phyloP scores from a whole-genome alignment of 768 basidiomycete genomes.

The Udeniomyces megalosporus region DNA sequence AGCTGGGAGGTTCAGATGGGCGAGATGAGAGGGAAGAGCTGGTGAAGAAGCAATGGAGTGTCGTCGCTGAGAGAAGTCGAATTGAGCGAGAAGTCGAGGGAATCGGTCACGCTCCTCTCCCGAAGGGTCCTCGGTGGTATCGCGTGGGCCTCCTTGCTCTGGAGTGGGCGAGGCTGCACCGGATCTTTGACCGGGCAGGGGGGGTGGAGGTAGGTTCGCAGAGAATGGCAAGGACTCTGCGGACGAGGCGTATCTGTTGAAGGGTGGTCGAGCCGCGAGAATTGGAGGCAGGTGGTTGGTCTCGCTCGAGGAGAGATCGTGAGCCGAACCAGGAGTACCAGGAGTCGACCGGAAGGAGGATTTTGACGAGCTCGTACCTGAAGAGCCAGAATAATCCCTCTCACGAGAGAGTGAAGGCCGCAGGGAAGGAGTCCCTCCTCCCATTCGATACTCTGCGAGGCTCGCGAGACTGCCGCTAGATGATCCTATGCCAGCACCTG shows the following conservation, averaged over 20 bases:
- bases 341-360: no score
- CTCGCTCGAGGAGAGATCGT: not conserved
- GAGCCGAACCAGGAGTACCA: no score
- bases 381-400: no score
- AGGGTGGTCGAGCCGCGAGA: not conserved
- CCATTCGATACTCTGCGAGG: no score
- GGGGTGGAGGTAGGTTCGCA: not conserved
- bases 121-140: not conserved
- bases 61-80: conserved; percentile 54
- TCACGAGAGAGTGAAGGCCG: no score
- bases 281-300: not conserved
- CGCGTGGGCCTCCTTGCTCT: not conserved
- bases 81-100: conserved; percentile 35
- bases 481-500: no score
- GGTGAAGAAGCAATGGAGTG: conserved; percentile 47
- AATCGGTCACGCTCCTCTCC: conserved; percentile 7
- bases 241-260: not conserved
- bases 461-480: no score
- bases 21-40: not conserved
- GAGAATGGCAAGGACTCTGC: not conserved
- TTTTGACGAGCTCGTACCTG: no score
- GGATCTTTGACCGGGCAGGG: not conserved
- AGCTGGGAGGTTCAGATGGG: not conserved
- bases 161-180: not conserved
- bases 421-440: no score